Conservation (phyloP, 371 early-diverging fungal species). For the Apophysomyces sp. region DNA sequence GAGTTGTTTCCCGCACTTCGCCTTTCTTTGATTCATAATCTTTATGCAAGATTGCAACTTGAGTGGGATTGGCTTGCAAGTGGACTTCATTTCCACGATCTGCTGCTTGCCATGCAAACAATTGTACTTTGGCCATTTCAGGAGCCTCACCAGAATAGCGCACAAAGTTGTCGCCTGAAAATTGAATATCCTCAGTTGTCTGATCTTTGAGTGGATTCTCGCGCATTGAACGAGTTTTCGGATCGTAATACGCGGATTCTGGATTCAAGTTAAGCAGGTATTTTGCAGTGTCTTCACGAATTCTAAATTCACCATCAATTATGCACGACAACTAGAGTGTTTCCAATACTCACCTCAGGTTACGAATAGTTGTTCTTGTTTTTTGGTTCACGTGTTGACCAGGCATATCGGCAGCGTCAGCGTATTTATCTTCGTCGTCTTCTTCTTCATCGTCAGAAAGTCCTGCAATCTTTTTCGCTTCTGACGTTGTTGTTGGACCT, state of each 20-base stretch:
- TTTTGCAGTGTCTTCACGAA: slow-evolving; percentile 99
- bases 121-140: slow-evolving; percentile 80
- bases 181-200: slow-evolving; percentile 55
- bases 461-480: slow-evolving; percentile 54
- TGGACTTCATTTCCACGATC: slow-evolving; percentile 85
- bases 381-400: slow-evolving; percentile 92
- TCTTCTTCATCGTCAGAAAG: slow-evolving; percentile 71
- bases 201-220: slow-evolving; percentile 86
- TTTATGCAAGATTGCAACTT: slow-evolving; percentile 85
- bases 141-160: slow-evolving; percentile 84
- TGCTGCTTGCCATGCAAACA: slow-evolving; percentile 93
- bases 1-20: slow-evolving; percentile 64
- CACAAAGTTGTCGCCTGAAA: slow-evolving; percentile 92
- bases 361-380: slow-evolving; percentile 92
- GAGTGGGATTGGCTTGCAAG: slow-evolving; percentile 94
- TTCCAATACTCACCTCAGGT: slow-evolving; percentile 66
- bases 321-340: background rate
- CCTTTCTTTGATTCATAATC: slow-evolving; percentile 86
- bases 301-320: slow-evolving; percentile 46
- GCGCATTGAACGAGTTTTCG: slow-evolving; percentile 98
- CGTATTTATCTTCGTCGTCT: slow-evolving; percentile 91
- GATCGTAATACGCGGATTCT: slow-evolving; percentile 97
- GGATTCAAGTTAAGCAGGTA: slow-evolving; percentile 93
- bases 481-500: slow-evolving; percentile 53
- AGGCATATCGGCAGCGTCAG: slow-evolving; percentile 86